These are phyloP conservation scores for Clitoria ternatea DNA, from an alignment of 306 rosid genomes.

Conservation along the genomic window DNA sequence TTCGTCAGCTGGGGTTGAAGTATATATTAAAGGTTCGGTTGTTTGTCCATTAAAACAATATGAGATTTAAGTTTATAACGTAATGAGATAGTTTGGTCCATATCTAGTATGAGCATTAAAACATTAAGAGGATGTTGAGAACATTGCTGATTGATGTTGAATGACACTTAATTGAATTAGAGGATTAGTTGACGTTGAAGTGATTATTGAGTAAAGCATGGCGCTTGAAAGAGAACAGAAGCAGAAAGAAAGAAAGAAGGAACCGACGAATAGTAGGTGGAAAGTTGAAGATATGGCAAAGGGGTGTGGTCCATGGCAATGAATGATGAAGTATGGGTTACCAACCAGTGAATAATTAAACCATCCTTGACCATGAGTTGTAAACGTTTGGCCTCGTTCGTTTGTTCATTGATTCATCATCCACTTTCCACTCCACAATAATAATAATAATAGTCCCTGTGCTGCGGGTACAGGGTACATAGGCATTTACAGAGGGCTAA, in stretches of 20 bases:
- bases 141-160: too few relatives aligned
- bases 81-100: too few relatives aligned
- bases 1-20: too few relatives aligned
- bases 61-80: too few relatives aligned
- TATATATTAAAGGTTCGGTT: too few relatives aligned
- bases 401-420: neutral
- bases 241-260: neutral
- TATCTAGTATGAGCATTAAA: too few relatives aligned
- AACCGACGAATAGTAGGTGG: slow-evolving; percentile 5
- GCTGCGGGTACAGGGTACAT: slow-evolving; percentile 13
- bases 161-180: too few relatives aligned
- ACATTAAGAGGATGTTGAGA: too few relatives aligned
- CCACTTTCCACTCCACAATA: too few relatives aligned
- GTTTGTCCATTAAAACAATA: too few relatives aligned
- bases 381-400: neutral
- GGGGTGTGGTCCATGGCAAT: slow-evolving; percentile 30
- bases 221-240: neutral
- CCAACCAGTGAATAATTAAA: slow-evolving; percentile 23
- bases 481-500: neutral
- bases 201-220: neutral
- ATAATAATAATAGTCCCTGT: slow-evolving; percentile 2
- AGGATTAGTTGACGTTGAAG: neutral
- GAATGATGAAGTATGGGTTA: slow-evolving; percentile 27
- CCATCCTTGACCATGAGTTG: slow-evolving; percentile 19
- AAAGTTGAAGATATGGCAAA: neutral